Base-by-base conservation (phyloP, 768 basidiomycete species). In the Leccinum subgranulosum region DNA sequence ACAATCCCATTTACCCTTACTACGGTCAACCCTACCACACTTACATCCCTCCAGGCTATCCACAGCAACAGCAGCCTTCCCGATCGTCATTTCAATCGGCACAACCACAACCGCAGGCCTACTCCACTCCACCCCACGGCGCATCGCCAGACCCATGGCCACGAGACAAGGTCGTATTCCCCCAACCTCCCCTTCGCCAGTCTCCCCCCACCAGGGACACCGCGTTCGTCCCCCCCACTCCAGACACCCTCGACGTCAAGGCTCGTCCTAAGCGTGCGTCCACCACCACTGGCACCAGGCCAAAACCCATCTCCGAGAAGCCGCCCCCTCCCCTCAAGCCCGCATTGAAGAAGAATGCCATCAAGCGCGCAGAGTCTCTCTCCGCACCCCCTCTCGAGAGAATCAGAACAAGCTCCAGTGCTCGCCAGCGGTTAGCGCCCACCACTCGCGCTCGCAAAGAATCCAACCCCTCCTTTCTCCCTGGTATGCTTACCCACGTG, bases 261-360 rank as follows among this genome's bases (percentile, higher is more conserved):
- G 59, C 71, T 11, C 69, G 70, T 47, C 55, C 61, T 52, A 77
- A 77, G 60, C 78, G 76, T 36, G 70, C 74, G 59, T 68, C 68
- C 19, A 66, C 72, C 6, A 59, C 66, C 34, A 70, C 31, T 23
- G 23, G 23, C 31, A 12, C 12, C 31, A 6, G 62, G 11, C 56
- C 72, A 19, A 60, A 55, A 34, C 59, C 65, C 8, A 2, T 62
- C 21, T 63, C 66, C 1, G 72, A 73, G 36, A 70, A 67, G 49
- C 75, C 72, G 2, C 78, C 74, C 12, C 73, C 73, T 2, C 79
- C 72, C 12, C 73, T 84, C 41, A 87, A 79, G 71, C 81, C 87
- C 33, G 84, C 84, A 0, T 69, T 87, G 68, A 87, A 83, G 69
- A 84, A 80, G 66, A 64, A 74, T 19, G 67, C 68, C 19, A 58